Evolutionary conservation across 2,329 filamentous ascomycete genomes (phyloP), one percentile per base, ranked within the genome.

Genomic region (Esteya vermicola): DNA sequence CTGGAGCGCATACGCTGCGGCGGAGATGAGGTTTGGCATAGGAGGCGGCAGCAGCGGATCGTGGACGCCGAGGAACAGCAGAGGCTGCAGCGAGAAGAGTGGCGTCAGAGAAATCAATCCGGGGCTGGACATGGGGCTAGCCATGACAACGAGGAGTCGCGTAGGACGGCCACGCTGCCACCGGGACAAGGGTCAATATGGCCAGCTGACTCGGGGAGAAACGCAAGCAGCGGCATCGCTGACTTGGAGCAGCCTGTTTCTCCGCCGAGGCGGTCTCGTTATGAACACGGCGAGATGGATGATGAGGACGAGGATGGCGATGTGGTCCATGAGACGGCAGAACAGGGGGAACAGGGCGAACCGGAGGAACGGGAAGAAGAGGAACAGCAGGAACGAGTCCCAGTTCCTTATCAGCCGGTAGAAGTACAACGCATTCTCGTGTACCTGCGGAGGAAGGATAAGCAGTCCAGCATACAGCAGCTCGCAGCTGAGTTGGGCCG

Each of bases 401-500:
- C 31, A 2, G 38, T 28, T 16, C 33, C 13, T 3, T 7, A 10
- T 8, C 18, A 36, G 7, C 43, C 47, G 36, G 21, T 26, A 9
- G 25, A 19, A n/a, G n/a, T n/a, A n/a, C n/a, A n/a, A n/a, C n/a
- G n/a, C n/a, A 13, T 5, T 10, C 45, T 48, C 3, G 8, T 48
- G 12, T 3, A 23, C 8, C 23, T 30, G 13, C 40, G 47, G n/a
- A 23, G 23, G 9, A 18, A 39, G 25, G 35, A 37, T 3, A 16
- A 14, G 6, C 18, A 32, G 25, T 32, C 41, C n/a, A 28, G 43
- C 27, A n/a, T 45, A 10, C 16, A 3, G 6, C 36, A 9, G 31
- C 41, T 48, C 36, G 46, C 46, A 2, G 36, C 33, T 9, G 33
- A 42, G 12, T 33, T 48, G 3, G 31, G 30, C 13, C 41, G 46